phyloP scores from a whole-genome alignment of 768 basidiomycete genomes.

The Clitopilus hobsonii region DNA sequence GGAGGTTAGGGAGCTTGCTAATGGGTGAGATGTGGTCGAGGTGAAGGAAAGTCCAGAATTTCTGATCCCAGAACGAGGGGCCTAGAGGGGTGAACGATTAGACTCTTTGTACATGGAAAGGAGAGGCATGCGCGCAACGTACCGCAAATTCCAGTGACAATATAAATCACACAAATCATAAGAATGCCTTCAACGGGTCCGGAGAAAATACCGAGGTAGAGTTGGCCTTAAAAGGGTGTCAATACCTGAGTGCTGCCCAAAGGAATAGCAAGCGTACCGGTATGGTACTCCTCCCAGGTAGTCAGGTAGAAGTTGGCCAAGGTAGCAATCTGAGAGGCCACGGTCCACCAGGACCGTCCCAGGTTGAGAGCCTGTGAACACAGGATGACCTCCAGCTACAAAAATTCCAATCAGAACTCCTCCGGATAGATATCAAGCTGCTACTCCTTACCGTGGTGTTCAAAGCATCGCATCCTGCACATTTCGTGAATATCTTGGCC shows the following conservation, averaged over 20 bases:
- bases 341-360: slow-evolving; percentile 96
- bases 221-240: slow-evolving; percentile 46
- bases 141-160: slow-evolving; percentile 77
- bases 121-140: slow-evolving; percentile 17
- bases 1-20: slow-evolving; percentile 56
- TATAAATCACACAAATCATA: slow-evolving; percentile 72
- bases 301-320: slow-evolving; percentile 78
- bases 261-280: slow-evolving; percentile 42
- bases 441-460: slow-evolving; percentile 74
- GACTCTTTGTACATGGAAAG: neutral
- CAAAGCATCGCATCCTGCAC: slow-evolving; percentile 80
- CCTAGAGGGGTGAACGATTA: slow-evolving; percentile 36
- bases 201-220: slow-evolving; percentile 90
- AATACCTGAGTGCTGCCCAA: neutral
- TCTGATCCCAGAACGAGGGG: slow-evolving; percentile 76
- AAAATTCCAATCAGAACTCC: neutral
- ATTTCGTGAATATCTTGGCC: neutral
- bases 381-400: slow-evolving; percentile 82
- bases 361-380: slow-evolving; percentile 82
- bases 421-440: neutral
- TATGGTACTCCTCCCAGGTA: slow-evolving; percentile 87
- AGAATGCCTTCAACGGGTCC: slow-evolving; percentile 97
- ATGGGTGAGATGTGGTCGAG: slow-evolving; percentile 49
- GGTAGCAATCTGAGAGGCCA: slow-evolving; percentile 76
- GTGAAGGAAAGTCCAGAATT: slow-evolving; percentile 53